Evolutionary conservation across 2,329 filamentous ascomycete species (phyloP).

Genomic region (Cladophialophora chaetospira): DNA sequence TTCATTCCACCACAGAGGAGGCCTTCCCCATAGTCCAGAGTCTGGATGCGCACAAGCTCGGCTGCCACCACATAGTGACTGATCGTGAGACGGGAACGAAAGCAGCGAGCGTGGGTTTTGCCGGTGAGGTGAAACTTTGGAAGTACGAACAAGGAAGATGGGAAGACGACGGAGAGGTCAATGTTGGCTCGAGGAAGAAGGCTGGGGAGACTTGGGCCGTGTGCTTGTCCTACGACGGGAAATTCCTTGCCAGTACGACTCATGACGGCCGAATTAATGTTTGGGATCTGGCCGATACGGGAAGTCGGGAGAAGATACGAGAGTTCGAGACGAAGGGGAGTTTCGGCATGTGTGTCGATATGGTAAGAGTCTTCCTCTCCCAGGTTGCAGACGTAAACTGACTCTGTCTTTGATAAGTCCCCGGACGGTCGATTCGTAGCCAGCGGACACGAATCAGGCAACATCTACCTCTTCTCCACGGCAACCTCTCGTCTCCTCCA

Average conservation of each 20-base stretch:
- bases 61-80: constrained; percentile 85
- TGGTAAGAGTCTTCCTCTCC: constrained; percentile 52
- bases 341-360: constrained; percentile 85
- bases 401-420: constrained; percentile 39
- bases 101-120: constrained; percentile 84
- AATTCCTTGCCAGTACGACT: constrained; percentile 81
- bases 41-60: constrained; percentile 80
- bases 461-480: constrained; percentile 93
- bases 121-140: constrained; percentile 87
- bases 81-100: constrained; percentile 64
- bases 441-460: constrained; percentile 89
- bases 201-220: constrained; percentile 83
- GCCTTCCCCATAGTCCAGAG: constrained; percentile 78
- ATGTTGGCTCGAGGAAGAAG: constrained; percentile 44
- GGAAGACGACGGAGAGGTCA: constrained; percentile 54
- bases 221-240: constrained; percentile 79
- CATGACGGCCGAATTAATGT: constrained; percentile 87
- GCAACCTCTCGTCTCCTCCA: constrained; percentile 76
- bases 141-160: constrained; percentile 57
- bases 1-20: constrained; percentile 76
- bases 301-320: constrained; percentile 63
- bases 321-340: constrained; percentile 91
- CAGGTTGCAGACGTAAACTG: background rate
- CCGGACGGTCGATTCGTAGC: constrained; percentile 81
- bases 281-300: constrained; percentile 64